Conservation (phyloP, 225 moss, liverwort and hornwort genomes). For the Pleurozium schreberi region DNA sequence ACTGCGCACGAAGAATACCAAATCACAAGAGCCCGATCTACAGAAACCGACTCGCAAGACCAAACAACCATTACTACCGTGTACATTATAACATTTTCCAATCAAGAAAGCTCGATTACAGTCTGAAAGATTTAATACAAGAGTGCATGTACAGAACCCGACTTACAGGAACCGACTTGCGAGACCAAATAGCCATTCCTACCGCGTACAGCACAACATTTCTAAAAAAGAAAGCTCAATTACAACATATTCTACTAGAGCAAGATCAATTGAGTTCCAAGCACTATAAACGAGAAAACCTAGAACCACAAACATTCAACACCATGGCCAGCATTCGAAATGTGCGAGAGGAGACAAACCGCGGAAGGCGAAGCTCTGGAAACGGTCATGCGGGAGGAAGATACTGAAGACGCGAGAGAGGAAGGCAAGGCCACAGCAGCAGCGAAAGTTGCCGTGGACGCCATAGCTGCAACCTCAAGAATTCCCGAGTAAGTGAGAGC, state of each 20-base stretch:
- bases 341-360: background rate
- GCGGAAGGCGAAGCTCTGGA: background rate
- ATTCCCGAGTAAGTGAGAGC: background rate
- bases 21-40: background rate
- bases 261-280: background rate
- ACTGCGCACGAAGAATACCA: background rate
- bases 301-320: background rate
- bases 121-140: background rate
- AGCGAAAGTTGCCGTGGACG: conserved; percentile 14
- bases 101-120: background rate
- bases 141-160: background rate
- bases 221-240: background rate
- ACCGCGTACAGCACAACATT: background rate
- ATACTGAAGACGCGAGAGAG: background rate
- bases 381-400: background rate
- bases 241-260: background rate
- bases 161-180: background rate
- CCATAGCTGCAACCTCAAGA: conserved; percentile 9
- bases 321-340: background rate
- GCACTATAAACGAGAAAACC: background rate
- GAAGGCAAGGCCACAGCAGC: conserved; percentile 21
- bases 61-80: background rate
- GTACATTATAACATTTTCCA: background rate
- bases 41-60: background rate
- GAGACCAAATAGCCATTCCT: background rate